A percentile compares a stretch with the other conserved stretches of the same genome.
These are phyloP conservation scores for Gloeophyllum trabeum DNA, from an alignment of 768 basidiomycete genomes.

Conservation along the genomic window DNA sequence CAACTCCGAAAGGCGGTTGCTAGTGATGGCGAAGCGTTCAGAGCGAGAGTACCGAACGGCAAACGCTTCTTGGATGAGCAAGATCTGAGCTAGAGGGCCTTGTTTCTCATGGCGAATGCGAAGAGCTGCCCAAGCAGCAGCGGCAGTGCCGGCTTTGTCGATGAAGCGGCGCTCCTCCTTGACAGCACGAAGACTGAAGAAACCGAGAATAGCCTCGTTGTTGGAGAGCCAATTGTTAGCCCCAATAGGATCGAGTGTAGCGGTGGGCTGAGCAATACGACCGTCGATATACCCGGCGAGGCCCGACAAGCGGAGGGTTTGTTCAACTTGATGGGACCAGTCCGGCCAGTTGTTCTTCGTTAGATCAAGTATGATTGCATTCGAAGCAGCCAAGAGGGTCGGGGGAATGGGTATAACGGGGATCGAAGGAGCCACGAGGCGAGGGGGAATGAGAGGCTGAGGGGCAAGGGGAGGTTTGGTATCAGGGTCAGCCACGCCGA, in stretches of 20 bases:
- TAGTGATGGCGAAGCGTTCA: constrained; percentile 2
- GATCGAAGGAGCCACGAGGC: too few relatives aligned
- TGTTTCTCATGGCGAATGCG: constrained; percentile 8
- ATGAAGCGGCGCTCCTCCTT: constrained; percentile 1
- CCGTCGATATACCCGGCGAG: too few relatives aligned
- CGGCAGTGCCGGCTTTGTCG: not conserved
- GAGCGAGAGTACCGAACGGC: constrained; percentile 1
- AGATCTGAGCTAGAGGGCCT: constrained; percentile 10
- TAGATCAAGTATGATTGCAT: too few relatives aligned
- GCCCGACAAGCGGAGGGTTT: too few relatives aligned
- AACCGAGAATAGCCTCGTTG: constrained; percentile 2
- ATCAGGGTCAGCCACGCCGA: too few relatives aligned
- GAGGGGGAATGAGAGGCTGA: too few relatives aligned
- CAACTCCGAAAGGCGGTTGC: constrained; percentile 5
- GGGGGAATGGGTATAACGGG: too few relatives aligned
- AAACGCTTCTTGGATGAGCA: constrained; percentile 9
- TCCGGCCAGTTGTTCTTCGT: too few relatives aligned
- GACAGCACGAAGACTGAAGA: not conserved
- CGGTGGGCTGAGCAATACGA: too few relatives aligned
- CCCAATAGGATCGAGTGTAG: not conserved
- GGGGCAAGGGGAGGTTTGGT: too few relatives aligned
- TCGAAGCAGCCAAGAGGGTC: too few relatives aligned
- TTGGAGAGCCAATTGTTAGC: constrained; percentile 4
- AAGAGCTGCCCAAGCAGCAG: constrained; percentile 6
- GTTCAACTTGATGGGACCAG: too few relatives aligned